phyloP scores from a whole-genome alignment of 2,329 filamentous ascomycete species.

The Fusarium pininemorale region DNA sequence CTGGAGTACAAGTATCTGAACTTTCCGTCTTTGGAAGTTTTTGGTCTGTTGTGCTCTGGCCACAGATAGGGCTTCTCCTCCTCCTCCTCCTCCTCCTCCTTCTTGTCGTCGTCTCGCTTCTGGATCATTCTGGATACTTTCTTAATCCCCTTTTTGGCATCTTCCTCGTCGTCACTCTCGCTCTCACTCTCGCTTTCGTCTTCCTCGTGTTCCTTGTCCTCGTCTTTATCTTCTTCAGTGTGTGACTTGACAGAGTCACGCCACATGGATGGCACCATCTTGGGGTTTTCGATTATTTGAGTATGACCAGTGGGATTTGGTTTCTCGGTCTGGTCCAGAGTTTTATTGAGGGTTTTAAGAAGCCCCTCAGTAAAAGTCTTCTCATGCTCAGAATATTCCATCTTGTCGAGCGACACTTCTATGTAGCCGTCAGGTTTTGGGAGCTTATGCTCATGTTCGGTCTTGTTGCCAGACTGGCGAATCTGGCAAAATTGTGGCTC shows the following conservation, averaged over 20 bases:
- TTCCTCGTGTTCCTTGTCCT: neutral
- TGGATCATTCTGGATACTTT: neutral
- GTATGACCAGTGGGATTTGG: neutral
- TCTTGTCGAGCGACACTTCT: neutral
- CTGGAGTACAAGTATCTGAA: neutral
- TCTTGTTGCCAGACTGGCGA: neutral
- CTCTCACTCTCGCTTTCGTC: neutral
- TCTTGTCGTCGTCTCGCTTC: neutral
- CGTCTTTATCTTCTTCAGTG: neutral
- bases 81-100: neutral
- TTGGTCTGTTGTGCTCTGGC: neutral
- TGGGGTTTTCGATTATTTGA: neutral
- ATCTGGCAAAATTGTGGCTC: neutral
- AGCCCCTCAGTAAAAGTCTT: neutral
- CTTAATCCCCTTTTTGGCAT: neutral
- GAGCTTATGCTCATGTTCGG: neutral
- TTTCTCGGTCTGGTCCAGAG: neutral
- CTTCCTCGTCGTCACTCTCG: neutral
- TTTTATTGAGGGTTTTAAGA: neutral
- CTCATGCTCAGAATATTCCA: neutral
- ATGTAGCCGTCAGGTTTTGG: neutral
- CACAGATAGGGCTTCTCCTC: neutral
- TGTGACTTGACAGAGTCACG: neutral
- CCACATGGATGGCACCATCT: neutral
- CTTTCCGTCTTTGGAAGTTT: neutral